Evolutionary conservation across 208 protist genomes (phyloP).

Genomic region (Crithidia fasciculata): DNA sequence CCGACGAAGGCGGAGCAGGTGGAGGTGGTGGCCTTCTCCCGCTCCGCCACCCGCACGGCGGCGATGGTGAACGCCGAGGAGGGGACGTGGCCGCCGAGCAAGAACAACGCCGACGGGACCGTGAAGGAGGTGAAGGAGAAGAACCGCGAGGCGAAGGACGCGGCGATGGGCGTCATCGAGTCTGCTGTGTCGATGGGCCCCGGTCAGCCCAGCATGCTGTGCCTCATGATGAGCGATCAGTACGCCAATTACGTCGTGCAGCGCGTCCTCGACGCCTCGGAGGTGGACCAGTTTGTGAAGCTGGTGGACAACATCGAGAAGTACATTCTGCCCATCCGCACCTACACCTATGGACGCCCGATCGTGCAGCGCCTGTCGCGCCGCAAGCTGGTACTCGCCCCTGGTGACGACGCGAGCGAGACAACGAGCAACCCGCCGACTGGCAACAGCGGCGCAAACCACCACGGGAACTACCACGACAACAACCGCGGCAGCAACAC

Average conservation of each 20-base stretch:
- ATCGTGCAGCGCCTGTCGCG: conserved; percentile 94
- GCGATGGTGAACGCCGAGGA: conserved; percentile 59
- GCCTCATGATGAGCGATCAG: conserved; percentile 96
- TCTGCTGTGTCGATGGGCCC: conserved; percentile 45
- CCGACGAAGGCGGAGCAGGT: conserved; percentile 41
- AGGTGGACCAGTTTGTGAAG: conserved; percentile 77
- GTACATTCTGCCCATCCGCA: conserved; percentile 91
- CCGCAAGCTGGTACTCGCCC: conserved; percentile 70
- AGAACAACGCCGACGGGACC: conserved; percentile 37
- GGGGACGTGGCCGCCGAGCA: conserved; percentile 31
- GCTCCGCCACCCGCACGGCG: conserved; percentile 57
- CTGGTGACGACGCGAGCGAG: conserved; percentile 43
- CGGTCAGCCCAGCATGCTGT: conserved; percentile 77
- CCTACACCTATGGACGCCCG: conserved; percentile 96
- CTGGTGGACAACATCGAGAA: conserved; percentile 90
- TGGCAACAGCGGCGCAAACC: neutral
- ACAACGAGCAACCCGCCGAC: conserved; percentile 13
- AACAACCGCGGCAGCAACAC: conserved; percentile 15
- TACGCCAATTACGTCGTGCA: conserved; percentile 99
- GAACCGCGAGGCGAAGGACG: conserved; percentile 81
- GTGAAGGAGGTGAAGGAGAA: conserved; percentile 74
- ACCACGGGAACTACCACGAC: conserved; percentile 15
- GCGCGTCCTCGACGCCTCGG: conserved; percentile 94
- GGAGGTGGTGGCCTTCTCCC: conserved; percentile 70
- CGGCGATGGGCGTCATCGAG: conserved; percentile 72